These are phyloP conservation scores for Acanthamoeba triangularis DNA, from an alignment of 208 protist species.

Conservation along the genomic window DNA sequence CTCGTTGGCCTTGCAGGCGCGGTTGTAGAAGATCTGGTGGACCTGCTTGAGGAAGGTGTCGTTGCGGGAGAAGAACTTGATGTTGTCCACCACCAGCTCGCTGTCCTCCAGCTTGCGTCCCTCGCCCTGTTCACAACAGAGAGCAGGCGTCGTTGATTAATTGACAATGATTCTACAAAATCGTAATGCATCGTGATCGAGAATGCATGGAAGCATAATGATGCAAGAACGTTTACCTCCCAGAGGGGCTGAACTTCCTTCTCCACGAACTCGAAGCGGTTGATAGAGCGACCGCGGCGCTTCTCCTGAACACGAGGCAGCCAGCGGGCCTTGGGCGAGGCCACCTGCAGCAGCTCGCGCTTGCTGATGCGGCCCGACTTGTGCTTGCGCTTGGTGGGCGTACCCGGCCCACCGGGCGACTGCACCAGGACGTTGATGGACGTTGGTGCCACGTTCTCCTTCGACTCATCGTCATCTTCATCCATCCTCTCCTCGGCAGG, in stretches of 20 bases:
- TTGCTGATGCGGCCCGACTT: neutral
- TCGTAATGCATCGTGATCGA: no score
- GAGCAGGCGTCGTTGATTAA: no score
- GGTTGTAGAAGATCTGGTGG: constrained; percentile 37
- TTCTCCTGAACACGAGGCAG: neutral
- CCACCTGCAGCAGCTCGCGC: constrained; percentile 22
- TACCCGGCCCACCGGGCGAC: neutral
- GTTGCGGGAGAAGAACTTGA: constrained; percentile 55
- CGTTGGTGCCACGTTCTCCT: constrained; percentile 14
- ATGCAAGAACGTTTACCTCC: constrained; percentile 1
- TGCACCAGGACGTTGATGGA: neutral
- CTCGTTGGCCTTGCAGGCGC: constrained; percentile 47
- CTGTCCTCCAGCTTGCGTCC: constrained; percentile 46
- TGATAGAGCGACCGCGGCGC: neutral
- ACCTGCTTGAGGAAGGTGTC: constrained; percentile 24
- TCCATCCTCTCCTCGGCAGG: neutral
- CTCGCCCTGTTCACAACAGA: neutral
- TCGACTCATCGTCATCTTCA: constrained; percentile 23
- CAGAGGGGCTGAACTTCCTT: neutral
- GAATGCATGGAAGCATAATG: no score
- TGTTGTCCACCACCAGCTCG: constrained; percentile 27
- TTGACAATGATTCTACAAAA: neutral
- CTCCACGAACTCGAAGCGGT: constrained; percentile 36
- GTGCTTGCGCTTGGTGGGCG: neutral
- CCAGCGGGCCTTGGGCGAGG: constrained; percentile 36